Percentiles rank a stretch among this genome's conserved stretches.
These are phyloP conservation scores for Arctium minus DNA, from an alignment of 129 eudicot species.

Conservation along the genomic window DNA sequence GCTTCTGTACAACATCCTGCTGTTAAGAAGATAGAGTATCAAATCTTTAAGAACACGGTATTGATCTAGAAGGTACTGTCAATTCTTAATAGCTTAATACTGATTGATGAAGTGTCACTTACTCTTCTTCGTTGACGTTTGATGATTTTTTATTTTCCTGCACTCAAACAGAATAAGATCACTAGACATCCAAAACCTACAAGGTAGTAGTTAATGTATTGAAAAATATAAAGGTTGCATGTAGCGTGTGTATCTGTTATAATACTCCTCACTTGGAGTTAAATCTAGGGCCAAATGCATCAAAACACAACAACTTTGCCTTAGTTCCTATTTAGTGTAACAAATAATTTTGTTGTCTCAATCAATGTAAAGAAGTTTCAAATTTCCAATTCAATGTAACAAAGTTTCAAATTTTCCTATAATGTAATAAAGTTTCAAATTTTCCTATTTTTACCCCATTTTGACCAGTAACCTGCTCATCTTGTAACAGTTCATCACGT, in stretches of 20 bases:
- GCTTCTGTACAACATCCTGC: too few species aligned
- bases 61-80: too few species aligned
- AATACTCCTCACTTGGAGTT: slow-evolving; percentile 5
- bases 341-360: background rate
- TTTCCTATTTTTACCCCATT: background rate
- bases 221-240: background rate
- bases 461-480: background rate
- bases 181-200: background rate
- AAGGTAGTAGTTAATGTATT: background rate
- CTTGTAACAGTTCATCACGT: background rate
- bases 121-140: slow-evolving; percentile 58
- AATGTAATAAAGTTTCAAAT: background rate
- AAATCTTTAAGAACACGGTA: background rate
- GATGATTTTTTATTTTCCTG: slow-evolving; percentile 67
- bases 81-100: background rate
- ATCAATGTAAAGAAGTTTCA: background rate
- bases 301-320: background rate
- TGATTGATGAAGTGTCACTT: slow-evolving; percentile 37
- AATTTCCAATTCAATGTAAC: background rate
- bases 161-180: slow-evolving; percentile 20
- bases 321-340: background rate
- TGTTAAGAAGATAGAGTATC: background rate
- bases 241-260: background rate
- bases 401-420: background rate
- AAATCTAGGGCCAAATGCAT: background rate